phyloP scores from a whole-genome alignment of 2,329 filamentous ascomycete species.

The Daldinia sp. region DNA sequence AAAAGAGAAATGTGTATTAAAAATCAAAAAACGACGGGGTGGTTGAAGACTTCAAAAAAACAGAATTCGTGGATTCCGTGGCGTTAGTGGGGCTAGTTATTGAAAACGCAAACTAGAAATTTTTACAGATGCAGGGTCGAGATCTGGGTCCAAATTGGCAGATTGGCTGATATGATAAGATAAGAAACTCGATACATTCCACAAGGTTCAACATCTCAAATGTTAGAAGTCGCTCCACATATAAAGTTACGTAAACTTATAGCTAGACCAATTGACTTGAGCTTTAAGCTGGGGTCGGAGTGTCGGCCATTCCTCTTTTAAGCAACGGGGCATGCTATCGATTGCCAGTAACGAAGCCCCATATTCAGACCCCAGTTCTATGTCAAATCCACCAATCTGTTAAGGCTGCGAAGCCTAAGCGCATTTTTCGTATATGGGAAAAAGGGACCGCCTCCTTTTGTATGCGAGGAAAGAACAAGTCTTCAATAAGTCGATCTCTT shows the following conservation, averaged over 20 bases:
- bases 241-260: neutral
- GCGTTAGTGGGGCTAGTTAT: slow-evolving; percentile 28
- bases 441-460: slow-evolving; percentile 35
- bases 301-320: slow-evolving; percentile 27
- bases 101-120: slow-evolving; percentile 34
- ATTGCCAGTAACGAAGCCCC: slow-evolving; percentile 25
- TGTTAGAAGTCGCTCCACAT: neutral
- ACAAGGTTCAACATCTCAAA: neutral
- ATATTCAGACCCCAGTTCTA: slow-evolving; percentile 19
- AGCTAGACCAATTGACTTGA: slow-evolving; percentile 4
- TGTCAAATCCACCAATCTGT: slow-evolving; percentile 28
- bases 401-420: slow-evolving; percentile 31
- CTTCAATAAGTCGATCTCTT: slow-evolving; percentile 14
- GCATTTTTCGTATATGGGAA: slow-evolving; percentile 31
- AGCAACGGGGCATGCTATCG: slow-evolving; percentile 11
- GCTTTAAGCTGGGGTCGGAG: slow-evolving; percentile 2
- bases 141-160: neutral
- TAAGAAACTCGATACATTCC: slow-evolving; percentile 3
- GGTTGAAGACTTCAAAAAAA: neutral
- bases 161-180: slow-evolving; percentile 17
- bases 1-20: neutral
- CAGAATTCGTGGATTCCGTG: neutral
- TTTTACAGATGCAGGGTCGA: slow-evolving; percentile 22
- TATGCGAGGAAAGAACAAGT: slow-evolving; percentile 30
- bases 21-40: neutral